Evolutionary conservation across 306 rosid species (phyloP).

Genomic region (Trichosanthes cucumerina): DNA sequence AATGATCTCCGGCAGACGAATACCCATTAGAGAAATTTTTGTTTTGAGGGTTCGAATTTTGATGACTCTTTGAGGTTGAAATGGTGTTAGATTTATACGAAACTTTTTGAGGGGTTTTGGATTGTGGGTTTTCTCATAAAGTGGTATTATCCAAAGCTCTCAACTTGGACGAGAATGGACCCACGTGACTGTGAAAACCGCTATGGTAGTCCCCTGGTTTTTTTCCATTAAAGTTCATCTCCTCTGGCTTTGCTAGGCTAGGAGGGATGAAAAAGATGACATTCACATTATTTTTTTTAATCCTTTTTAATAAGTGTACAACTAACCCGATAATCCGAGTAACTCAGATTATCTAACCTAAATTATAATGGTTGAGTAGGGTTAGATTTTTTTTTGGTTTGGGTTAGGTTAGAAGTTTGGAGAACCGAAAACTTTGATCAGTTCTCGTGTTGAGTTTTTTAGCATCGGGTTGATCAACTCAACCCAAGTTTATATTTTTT

Average conservation of each 20-base stretch:
- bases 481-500: too few species aligned
- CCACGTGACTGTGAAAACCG: not conserved
- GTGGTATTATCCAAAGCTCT: not conserved
- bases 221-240: not conserved
- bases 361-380: too few species aligned
- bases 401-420: too few species aligned
- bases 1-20: slow-evolving; percentile 19
- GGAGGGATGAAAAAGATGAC: not conserved
- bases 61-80: not conserved
- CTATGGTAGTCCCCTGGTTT: slow-evolving; percentile 20
- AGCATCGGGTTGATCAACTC: too few species aligned
- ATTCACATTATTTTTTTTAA: slow-evolving; percentile 1
- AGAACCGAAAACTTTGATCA: too few species aligned
- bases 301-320: too few species aligned
- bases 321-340: too few species aligned
- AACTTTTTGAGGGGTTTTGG: not conserved
- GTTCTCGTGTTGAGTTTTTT: too few species aligned
- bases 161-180: slow-evolving; percentile 13
- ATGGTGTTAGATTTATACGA: not conserved
- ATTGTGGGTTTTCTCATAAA: not conserved
- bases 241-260: not conserved
- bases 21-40: slow-evolving; percentile 12
- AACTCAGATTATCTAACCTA: too few species aligned
- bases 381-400: too few species aligned
- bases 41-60: not conserved